phyloP scores from a whole-genome alignment of 2,329 filamentous ascomycete genomes.

The Pseudomassariella vexata region DNA sequence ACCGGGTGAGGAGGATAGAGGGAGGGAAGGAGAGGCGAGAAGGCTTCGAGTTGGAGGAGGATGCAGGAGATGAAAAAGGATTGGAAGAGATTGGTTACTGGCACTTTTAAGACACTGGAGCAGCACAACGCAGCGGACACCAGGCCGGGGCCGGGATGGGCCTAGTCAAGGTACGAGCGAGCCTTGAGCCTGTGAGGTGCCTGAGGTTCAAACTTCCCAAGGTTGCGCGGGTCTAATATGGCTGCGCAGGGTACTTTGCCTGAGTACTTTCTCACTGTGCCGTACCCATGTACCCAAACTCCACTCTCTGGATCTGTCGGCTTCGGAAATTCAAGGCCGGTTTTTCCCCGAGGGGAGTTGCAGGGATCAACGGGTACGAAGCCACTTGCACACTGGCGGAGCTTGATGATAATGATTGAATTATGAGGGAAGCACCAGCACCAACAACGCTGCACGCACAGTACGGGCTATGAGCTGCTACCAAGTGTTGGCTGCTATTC shows the following conservation, averaged over 20 bases:
- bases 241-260: too few relatives aligned
- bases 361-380: conserved; percentile 3
- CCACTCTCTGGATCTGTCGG: too few relatives aligned
- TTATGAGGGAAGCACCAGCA: too few relatives aligned
- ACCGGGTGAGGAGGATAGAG: conserved; percentile 35
- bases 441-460: too few relatives aligned
- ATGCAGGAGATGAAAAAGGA: conserved; percentile 49
- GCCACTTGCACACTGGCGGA: too few relatives aligned
- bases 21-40: conserved; percentile 29
- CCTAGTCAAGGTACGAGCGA: conserved; percentile 6
- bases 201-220: conserved; percentile 1
- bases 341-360: conserved; percentile 4
- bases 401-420: not conserved
- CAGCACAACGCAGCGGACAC: conserved; percentile 5
- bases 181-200: conserved; percentile 3
- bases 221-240: too few relatives aligned
- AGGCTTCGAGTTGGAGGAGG: conserved; percentile 47
- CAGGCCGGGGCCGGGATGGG: conserved; percentile 6
- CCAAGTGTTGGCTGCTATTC: too few relatives aligned
- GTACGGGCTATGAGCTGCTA: too few relatives aligned
- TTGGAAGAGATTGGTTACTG: conserved; percentile 44
- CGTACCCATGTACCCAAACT: too few relatives aligned
- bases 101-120: conserved; percentile 36
- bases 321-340: conserved; percentile 1
- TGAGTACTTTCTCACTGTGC: too few relatives aligned